Evolutionary conservation across 176 grass and related monocot genomes (phyloP).

Genomic region (Sorghum bicolor): Sorghum_bicolor_NCBIv3 NC_012875.2:45995001-45995500

Average conservation of each 20-base stretch:
- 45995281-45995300: constrained; percentile 26
- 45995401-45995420: constrained; percentile 79
- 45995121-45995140: constrained; percentile 47
- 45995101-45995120: constrained; percentile 62
- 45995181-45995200: constrained; percentile 52
- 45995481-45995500: constrained; percentile 31
- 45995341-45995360: constrained; percentile 48
- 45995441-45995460: constrained; percentile 31
- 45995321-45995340: constrained; percentile 68
- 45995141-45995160: constrained; percentile 44
- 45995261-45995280: constrained; percentile 58
- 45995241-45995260: constrained; percentile 45
- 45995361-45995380: constrained; percentile 37
- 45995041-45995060: constrained; percentile 44
- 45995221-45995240: constrained; percentile 42
- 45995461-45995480: constrained; percentile 52
- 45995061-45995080: constrained; percentile 44
- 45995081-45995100: constrained; percentile 47
- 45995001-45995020: constrained; percentile 67
- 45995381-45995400: constrained; percentile 49
- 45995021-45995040: constrained; percentile 52
- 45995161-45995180: constrained; percentile 32
- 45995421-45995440: constrained; percentile 42
- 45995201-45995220: constrained; percentile 61
- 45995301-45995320: constrained; percentile 64